Evolutionary conservation across 2,329 filamentous ascomycete genomes (phyloP).

Genomic region (Botrytis sinoallii): DNA sequence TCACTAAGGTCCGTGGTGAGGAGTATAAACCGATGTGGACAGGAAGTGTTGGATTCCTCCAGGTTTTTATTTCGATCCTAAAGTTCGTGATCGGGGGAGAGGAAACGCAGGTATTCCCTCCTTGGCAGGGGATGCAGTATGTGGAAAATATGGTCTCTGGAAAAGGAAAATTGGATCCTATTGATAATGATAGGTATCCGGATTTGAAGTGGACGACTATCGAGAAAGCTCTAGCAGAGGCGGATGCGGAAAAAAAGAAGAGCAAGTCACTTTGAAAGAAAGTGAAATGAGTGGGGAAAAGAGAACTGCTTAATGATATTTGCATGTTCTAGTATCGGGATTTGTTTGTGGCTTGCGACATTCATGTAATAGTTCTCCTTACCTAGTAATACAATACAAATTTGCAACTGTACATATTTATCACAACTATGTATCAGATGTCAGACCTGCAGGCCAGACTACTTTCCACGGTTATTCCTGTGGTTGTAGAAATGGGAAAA

Average conservation of each 20-base stretch:
- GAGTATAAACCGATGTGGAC: conserved; percentile 20
- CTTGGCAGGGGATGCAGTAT: conserved; percentile 23
- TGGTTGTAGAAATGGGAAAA: not conserved
- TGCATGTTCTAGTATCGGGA: not conserved
- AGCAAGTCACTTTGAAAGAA: not conserved
- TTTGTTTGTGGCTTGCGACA: not conserved
- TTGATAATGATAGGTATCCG: conserved; percentile 21
- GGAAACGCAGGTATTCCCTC: not conserved
- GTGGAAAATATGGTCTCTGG: conserved; percentile 22
- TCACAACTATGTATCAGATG: not conserved
- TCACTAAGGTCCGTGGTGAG: conserved; percentile 16
- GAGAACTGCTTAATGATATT: not conserved
- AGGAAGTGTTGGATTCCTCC: conserved; percentile 19
- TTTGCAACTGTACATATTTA: not conserved
- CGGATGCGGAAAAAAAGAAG: conserved; percentile 13
- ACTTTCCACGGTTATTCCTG: not conserved
- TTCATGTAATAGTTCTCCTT: not conserved
- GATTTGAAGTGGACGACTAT: conserved; percentile 16
- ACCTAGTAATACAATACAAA: not conserved
- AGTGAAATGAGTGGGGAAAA: not conserved
- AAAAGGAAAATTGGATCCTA: conserved; percentile 17
- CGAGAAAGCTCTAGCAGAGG: conserved; percentile 15
- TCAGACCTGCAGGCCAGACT: not conserved
- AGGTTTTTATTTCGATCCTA: conserved; percentile 8
- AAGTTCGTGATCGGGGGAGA: conserved; percentile 20